Base-by-base conservation (phyloP, 2,329 filamentous ascomycete species). In the Apiospora pterosperma region DNA sequence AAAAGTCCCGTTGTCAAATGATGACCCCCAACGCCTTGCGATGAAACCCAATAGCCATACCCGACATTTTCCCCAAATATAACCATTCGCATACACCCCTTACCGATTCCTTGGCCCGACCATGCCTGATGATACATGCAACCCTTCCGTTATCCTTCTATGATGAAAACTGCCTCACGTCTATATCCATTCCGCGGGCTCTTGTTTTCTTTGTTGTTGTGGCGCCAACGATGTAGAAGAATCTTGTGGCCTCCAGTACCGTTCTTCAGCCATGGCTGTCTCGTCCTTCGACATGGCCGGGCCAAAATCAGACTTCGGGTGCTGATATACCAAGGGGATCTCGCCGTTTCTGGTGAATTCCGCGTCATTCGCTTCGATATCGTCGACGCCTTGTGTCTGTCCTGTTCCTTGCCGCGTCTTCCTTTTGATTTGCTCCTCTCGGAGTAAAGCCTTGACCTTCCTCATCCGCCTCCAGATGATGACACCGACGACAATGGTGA, bases 391-490 rank as follows among this genome's bases (percentile, higher is more conserved):
- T n/a, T 59, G 31, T 16, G 28, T n/a, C 55, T 41, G 38, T 34
- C 36, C 58, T 14, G 7, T n/a, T 7, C 4, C n/a, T 36, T 59
- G 34, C n/a, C 31, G 28, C 5, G 41, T 25, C 42, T 39, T 55
- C 28, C 44, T 39, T 31, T 58, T 36, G 23, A 23, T 12, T 21
- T 79, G 77, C 67, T 78, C 76, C 36, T 65, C 68, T n/a, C 79
- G 61, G 58, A 80, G 68, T 21, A 71, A 64, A 63, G 69, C 71
- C 71, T 79, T 78, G 59, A 73, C 72, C 12, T 65, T 67, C 10
- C 72, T 68, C 76, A 80, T 77, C 69, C 76, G 77, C 63, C 66
- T 69, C 67, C 73, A 77, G 36, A 80, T 77, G 64, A 77, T 79
- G 1, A 71, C 70, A 0, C 74, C 77, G 16, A 77, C 72, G 6